These are phyloP conservation scores for Solanum habrochaites DNA, from an alignment of 257 asterid species.

Conservation along the genomic window DNA sequence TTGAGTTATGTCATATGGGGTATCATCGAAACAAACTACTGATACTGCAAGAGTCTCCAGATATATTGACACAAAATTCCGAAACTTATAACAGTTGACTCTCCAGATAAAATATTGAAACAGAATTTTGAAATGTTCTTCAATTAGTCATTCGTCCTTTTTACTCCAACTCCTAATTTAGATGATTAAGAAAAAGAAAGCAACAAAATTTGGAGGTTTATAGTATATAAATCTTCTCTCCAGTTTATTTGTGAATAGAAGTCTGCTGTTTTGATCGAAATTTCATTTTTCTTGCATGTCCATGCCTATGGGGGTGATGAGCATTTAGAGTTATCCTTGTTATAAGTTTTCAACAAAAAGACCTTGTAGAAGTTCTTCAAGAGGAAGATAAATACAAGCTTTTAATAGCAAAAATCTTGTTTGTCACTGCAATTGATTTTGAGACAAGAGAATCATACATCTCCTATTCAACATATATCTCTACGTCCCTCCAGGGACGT, in stretches of 20 bases:
- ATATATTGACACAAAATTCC: background rate
- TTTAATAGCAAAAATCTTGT: background rate
- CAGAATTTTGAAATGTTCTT: background rate
- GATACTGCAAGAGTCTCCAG: background rate
- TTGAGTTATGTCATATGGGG: background rate
- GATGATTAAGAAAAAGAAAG: background rate
- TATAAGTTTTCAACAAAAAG: background rate
- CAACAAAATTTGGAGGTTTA: background rate
- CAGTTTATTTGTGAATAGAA: background rate
- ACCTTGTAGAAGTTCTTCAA: background rate
- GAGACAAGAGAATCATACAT: background rate
- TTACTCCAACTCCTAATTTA: background rate
- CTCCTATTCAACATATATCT: background rate
- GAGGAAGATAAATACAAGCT: background rate
- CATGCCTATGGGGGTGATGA: background rate
- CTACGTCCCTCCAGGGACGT: too few relatives aligned
- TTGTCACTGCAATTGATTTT: background rate
- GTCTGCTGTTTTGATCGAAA: background rate
- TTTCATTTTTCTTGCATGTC: background rate
- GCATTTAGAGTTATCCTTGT: background rate
- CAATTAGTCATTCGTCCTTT: background rate
- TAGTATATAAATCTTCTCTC: background rate
- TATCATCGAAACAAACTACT: background rate
- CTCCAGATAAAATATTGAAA: background rate
- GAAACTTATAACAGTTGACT: background rate